phyloP scores from a whole-genome alignment of 441 rosid genomes.

The Populus hybrid region DNA sequence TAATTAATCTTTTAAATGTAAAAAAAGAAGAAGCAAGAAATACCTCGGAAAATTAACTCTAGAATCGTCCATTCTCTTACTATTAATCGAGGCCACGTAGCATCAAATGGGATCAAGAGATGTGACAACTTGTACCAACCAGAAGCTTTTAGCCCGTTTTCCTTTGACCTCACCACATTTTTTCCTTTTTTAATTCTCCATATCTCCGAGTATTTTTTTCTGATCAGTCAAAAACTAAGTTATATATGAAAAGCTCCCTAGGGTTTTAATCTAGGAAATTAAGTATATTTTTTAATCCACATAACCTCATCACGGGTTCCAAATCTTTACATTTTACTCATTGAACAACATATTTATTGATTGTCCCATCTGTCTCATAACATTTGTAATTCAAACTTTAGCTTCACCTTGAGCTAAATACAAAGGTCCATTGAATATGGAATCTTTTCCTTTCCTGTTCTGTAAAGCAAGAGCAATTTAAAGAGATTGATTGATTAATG shows the following conservation, averaged over 20 bases:
- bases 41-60: neutral
- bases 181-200: too few species aligned
- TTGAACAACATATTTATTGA: neutral
- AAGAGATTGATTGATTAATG: neutral
- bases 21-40: too few species aligned
- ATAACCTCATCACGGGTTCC: neutral
- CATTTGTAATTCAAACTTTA: neutral
- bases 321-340: neutral
- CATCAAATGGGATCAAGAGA: neutral
- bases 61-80: neutral
- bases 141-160: neutral
- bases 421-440: conserved; percentile 5
- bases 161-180: neutral
- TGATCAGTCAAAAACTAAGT: neutral
- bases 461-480: conserved; percentile 18
- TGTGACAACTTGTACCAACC: neutral
- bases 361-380: neutral
- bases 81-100: neutral
- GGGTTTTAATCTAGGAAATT: neutral
- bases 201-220: neutral
- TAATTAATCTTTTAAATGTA: too few species aligned
- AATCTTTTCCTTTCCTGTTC: conserved; percentile 19
- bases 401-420: neutral
- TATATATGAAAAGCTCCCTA: neutral
- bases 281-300: too few species aligned